phyloP scores from a whole-genome alignment of 1,284 basidiomycete genomes.

The Sanghuangporus weigelae region DNA sequence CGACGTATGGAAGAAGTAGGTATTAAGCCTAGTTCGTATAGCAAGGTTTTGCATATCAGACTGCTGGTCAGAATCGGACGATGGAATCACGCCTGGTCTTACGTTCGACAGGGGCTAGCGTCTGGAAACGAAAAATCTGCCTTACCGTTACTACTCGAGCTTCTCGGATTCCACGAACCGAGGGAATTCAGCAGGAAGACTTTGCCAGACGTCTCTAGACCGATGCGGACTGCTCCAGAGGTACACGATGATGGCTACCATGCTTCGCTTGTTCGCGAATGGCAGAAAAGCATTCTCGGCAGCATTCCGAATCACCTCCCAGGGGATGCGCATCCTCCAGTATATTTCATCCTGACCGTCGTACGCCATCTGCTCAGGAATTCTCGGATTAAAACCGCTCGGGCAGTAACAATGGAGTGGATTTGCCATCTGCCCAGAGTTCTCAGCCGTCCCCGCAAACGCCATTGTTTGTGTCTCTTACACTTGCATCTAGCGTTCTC shows the following conservation, averaged over 20 bases:
- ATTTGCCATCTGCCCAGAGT: conserved; percentile 23
- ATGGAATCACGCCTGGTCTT: conserved; percentile 30
- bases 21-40: conserved; percentile 27
- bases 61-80: conserved; percentile 29
- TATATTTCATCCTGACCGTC: conserved; percentile 7
- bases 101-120: not conserved
- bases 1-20: conserved; percentile 26
- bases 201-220: not conserved
- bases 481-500: conserved; percentile 28
- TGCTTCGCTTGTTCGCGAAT: not conserved
- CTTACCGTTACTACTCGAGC: conserved; percentile 5
- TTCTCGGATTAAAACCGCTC: conserved; percentile 21
- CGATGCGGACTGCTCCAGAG: not conserved
- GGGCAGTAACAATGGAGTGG: conserved; percentile 24
- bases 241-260: not conserved
- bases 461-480: conserved; percentile 28
- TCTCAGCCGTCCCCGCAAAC: conserved; percentile 18
- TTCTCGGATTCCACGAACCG: conserved; percentile 11
- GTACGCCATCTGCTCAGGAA: conserved; percentile 10
- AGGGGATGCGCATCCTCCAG: not conserved
- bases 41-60: conserved; percentile 30
- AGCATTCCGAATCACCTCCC: not conserved
- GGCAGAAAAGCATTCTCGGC: not conserved
- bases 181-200: not conserved
- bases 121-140: not conserved